phyloP scores from a whole-genome alignment of 2,329 filamentous ascomycete species.

The Paracamarosporium sp. region DNA sequence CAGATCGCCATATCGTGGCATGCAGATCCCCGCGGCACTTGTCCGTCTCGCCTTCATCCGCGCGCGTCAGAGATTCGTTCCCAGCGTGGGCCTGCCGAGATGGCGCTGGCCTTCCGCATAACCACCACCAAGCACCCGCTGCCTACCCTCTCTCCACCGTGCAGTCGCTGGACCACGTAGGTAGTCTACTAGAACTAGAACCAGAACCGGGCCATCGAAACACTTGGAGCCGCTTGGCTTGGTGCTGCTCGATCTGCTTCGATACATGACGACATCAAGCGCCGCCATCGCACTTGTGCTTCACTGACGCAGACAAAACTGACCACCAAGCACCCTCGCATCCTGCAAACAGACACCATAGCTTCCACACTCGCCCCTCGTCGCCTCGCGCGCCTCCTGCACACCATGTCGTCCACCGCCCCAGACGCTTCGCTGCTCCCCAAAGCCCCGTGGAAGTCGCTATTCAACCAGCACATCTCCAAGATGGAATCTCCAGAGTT shows the following conservation, averaged over 20 bases:
- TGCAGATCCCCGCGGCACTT: slow-evolving; percentile 7
- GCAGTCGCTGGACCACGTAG: no score
- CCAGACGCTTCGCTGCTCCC: slow-evolving; percentile 41
- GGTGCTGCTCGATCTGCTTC: background rate
- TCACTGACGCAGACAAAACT: slow-evolving; percentile 1
- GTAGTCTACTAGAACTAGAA: no score
- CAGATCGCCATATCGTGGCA: background rate
- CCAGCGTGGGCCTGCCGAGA: no score
- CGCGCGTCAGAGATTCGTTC: no score
- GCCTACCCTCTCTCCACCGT: no score
- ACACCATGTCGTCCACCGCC: slow-evolving; percentile 56
- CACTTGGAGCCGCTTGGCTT: background rate
- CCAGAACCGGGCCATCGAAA: no score
- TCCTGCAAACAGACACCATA: slow-evolving; percentile 38
- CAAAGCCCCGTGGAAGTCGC: slow-evolving; percentile 59
- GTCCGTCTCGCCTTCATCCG: no score
- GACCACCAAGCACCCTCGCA: background rate
- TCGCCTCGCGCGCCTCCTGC: slow-evolving; percentile 50
- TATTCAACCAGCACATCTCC: slow-evolving; percentile 58
- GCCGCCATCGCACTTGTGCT: background rate
- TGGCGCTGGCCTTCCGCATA: no score
- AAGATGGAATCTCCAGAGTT: slow-evolving; percentile 59
- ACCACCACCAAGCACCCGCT: no score
- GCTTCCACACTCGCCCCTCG: slow-evolving; percentile 41
- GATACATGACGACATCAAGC: slow-evolving; percentile 12